These are phyloP conservation scores for Yamadazyma atmosphaerica DNA, from an alignment of 1,139 yeast species.

Conservation along the genomic window DNA sequence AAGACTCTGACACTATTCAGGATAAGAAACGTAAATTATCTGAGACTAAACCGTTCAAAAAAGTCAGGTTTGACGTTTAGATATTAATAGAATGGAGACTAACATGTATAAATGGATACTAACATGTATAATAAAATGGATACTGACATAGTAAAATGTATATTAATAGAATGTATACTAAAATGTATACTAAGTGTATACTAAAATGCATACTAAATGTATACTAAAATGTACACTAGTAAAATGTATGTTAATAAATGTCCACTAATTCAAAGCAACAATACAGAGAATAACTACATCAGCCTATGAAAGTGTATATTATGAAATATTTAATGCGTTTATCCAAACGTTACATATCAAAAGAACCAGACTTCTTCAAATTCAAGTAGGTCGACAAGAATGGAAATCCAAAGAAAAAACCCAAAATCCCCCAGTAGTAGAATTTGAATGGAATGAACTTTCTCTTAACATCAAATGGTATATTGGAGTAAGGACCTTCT, in stretches of 20 bases:
- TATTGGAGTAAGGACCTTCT: conserved; percentile 86
- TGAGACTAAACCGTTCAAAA: conserved; percentile 16
- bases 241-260: too few relatives aligned
- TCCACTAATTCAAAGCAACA: too few relatives aligned
- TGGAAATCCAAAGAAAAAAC: conserved; percentile 61
- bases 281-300: not conserved
- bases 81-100: too few relatives aligned
- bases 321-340: not conserved
- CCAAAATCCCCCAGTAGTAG: conserved; percentile 77
- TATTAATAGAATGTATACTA: too few relatives aligned
- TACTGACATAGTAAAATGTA: too few relatives aligned
- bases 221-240: too few relatives aligned
- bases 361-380: conserved; percentile 72
- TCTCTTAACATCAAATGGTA: conserved; percentile 94
- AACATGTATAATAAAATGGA: too few relatives aligned
- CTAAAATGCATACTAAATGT: too few relatives aligned
- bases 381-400: conserved; percentile 68
- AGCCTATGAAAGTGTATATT: conserved; percentile 1
- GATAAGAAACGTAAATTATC: not conserved
- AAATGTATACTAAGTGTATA: too few relatives aligned
- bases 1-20: not conserved
- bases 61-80: conserved; percentile 25
- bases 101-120: too few relatives aligned
- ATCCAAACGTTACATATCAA: conserved; percentile 21
- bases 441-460: conserved; percentile 77